A percentile compares a stretch with the other conserved stretches of the same genome.
These are phyloP conservation scores for Ophiostoma australiae DNA, from an alignment of 2,329 filamentous ascomycete genomes.

Conservation along the genomic window DNA sequence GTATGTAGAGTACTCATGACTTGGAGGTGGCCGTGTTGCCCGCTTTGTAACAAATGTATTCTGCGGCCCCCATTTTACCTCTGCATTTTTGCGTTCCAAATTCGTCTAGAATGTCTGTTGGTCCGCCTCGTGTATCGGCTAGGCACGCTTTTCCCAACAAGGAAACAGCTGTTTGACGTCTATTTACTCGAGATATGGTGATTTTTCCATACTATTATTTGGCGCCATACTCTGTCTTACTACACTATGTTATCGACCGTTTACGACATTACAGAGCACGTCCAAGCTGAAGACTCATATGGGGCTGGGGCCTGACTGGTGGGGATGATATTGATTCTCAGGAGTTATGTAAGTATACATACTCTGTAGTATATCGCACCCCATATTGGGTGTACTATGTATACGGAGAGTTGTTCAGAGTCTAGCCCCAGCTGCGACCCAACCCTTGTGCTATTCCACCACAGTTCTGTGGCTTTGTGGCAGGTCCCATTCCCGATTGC, in stretches of 20 bases:
- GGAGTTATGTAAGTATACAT: not conserved
- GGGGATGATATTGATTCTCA: not conserved
- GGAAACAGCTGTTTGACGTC: not conserved
- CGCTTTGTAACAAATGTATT: not conserved
- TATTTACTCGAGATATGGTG: too few species aligned
- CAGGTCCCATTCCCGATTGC: not conserved
- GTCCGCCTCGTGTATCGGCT: not conserved
- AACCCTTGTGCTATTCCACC: not conserved
- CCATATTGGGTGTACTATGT: not conserved
- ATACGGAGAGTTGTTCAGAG: too few species aligned
- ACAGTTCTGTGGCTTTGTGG: not conserved
- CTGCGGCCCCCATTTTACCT: not conserved
- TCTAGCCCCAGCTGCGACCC: not conserved
- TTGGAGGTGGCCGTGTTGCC: not conserved
- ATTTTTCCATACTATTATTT: not conserved
- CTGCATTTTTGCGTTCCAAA: not conserved
- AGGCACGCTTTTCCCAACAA: constrained; percentile 12
- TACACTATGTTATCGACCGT: not conserved
- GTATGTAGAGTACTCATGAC: not conserved
- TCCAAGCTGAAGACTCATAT: not conserved
- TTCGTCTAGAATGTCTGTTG: constrained; percentile 5
- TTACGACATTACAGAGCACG: not conserved
- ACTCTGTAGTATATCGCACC: too few species aligned
- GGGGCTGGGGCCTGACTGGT: not conserved
- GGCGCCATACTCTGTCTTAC: not conserved